Evolutionary conservation across 495 filamentous ascomycete species (phyloP).

Genomic region (Trichoderma gamsii): DNA sequence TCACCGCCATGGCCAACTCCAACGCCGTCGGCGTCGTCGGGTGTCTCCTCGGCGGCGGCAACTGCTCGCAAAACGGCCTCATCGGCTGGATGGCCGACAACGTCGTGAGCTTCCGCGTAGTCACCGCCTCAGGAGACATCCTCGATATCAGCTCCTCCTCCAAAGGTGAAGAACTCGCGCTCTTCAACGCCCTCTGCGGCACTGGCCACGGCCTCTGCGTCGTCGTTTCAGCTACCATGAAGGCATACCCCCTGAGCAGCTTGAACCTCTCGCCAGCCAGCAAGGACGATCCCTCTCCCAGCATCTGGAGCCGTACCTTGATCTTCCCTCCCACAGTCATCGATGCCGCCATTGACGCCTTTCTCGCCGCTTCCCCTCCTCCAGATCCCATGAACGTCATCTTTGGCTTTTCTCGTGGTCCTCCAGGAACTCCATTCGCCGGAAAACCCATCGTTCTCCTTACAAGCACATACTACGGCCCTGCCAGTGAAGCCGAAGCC

Average conservation of each 20-base stretch:
- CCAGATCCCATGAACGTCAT: conserved; percentile 1
- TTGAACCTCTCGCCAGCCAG: conserved; percentile 15
- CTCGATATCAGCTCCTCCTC: conserved; percentile 24
- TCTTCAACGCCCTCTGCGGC: conserved; percentile 35
- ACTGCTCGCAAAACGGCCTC: conserved; percentile 27
- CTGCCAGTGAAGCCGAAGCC: conserved; percentile 17
- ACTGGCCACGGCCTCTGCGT: conserved; percentile 38
- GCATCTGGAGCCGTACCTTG: conserved; percentile 16
- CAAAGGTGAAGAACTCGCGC: conserved; percentile 22
- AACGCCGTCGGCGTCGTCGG: conserved; percentile 31
- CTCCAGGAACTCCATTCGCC: conserved; percentile 15
- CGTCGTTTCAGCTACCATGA: conserved; percentile 46
- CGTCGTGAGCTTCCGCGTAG: conserved; percentile 28
- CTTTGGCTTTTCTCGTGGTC: conserved; percentile 17
- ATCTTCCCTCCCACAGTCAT: conserved; percentile 17
- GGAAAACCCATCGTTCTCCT: conserved; percentile 19
- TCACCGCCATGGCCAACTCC: conserved; percentile 18
- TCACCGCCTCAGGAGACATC: conserved; percentile 27
- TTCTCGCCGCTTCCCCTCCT: conserved; percentile 1
- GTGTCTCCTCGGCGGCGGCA: conserved; percentile 31
- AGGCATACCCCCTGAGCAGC: conserved; percentile 36
- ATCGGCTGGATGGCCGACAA: conserved; percentile 35
- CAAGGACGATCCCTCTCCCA: background rate
- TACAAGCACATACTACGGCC: conserved; percentile 19
- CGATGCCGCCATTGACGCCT: conserved; percentile 16